phyloP scores from a whole-genome alignment of 495 filamentous ascomycete species.

The Entonaema liquescens region DNA sequence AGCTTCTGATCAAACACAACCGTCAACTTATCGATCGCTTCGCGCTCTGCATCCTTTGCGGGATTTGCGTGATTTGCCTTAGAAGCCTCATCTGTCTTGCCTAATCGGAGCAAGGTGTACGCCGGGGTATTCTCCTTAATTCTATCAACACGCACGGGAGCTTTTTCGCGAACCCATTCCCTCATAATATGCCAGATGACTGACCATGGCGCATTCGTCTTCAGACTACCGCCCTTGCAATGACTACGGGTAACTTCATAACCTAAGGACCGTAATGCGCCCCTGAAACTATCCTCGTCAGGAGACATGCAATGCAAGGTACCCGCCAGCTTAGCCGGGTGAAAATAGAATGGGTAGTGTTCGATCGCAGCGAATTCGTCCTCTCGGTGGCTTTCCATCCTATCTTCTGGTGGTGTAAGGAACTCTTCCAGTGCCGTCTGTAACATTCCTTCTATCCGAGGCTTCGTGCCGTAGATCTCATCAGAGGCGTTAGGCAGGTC shows the following conservation, averaged over 20 bases:
- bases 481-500: conserved; percentile 68
- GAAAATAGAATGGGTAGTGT: conserved; percentile 85
- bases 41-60: conserved; percentile 28
- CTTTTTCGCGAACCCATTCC: conserved; percentile 83
- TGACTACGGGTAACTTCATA: conserved; percentile 86
- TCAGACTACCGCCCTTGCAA: conserved; percentile 84
- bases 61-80: conserved; percentile 27
- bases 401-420: conserved; percentile 49
- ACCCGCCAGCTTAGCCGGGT: conserved; percentile 73
- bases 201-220: conserved; percentile 88
- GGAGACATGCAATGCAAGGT: conserved; percentile 80
- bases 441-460: conserved; percentile 90
- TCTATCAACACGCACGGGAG: conserved; percentile 73
- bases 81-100: conserved; percentile 40
- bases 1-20: conserved; percentile 85
- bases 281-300: conserved; percentile 73
- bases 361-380: conserved; percentile 68
- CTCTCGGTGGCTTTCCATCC: conserved; percentile 45
- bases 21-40: conserved; percentile 54
- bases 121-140: conserved; percentile 75
- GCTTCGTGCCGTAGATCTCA: conserved; percentile 76
- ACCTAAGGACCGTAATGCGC: conserved; percentile 80
- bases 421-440: conserved; percentile 82
- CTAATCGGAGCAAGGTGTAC: conserved; percentile 63
- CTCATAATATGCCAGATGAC: conserved; percentile 94